Evolutionary conservation across 805 yeast genomes (phyloP).

Genomic region (Suhomyces kilbournensis): DNA sequence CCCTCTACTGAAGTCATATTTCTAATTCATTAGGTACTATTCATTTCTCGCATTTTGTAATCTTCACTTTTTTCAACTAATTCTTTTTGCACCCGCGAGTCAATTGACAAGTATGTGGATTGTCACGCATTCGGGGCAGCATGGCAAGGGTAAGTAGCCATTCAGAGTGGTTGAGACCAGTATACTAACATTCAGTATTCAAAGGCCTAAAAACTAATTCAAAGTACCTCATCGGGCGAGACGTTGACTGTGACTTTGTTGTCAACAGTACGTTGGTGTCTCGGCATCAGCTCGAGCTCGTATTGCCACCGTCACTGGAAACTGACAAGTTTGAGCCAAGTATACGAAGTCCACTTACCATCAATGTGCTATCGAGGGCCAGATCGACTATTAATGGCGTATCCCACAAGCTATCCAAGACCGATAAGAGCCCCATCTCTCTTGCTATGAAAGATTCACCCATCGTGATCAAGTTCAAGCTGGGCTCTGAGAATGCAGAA

Average conservation of each 20-base stretch:
- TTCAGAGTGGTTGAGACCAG: background rate
- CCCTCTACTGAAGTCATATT: too few relatives aligned
- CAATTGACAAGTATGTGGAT: constrained; percentile 1
- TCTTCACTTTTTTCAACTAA: background rate
- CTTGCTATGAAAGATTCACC: constrained; percentile 7
- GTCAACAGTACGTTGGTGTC: constrained; percentile 31
- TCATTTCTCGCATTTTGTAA: background rate
- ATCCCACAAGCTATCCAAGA: constrained; percentile 16
- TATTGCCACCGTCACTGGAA: constrained; percentile 10
- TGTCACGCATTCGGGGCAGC: background rate
- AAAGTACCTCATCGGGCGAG: constrained; percentile 27
- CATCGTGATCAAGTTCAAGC: constrained; percentile 9
- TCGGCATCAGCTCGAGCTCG: constrained; percentile 25
- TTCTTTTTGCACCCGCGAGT: background rate
- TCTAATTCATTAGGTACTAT: too few relatives aligned
- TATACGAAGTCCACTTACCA: constrained; percentile 15
- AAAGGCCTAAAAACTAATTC: constrained; percentile 5
- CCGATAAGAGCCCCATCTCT: constrained; percentile 7
- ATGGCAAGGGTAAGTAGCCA: background rate
- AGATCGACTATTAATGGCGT: constrained; percentile 27
- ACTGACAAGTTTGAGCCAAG: background rate
- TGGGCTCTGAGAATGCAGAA: constrained; percentile 4
- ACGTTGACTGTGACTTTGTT: constrained; percentile 23
- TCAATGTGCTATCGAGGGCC: constrained; percentile 28
- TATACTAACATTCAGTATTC: background rate